Conservation (phyloP, 2,329 filamentous ascomycete genomes). For the Dactylellina drechsleri region DNA sequence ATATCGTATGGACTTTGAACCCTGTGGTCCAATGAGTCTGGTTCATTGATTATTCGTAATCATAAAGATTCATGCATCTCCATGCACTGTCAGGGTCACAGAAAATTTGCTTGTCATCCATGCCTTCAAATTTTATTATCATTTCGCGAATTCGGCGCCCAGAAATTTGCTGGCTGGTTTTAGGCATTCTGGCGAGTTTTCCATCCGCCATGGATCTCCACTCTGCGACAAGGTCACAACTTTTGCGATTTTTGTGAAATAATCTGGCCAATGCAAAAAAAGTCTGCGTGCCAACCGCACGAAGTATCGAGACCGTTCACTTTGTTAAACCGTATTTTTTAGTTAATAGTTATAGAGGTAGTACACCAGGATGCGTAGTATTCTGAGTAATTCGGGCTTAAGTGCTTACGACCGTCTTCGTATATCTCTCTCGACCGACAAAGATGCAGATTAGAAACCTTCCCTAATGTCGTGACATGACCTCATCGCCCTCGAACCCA, state of each 20-base stretch:
- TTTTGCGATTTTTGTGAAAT: too few relatives aligned
- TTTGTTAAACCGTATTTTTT: neutral
- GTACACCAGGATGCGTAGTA: too few relatives aligned
- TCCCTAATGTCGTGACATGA: constrained; percentile 38
- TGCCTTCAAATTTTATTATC: too few relatives aligned
- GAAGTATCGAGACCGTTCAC: neutral
- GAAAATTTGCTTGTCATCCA: neutral
- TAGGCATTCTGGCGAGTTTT: too few relatives aligned
- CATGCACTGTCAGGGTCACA: constrained; percentile 9
- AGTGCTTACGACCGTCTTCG: too few relatives aligned
- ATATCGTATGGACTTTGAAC: too few relatives aligned
- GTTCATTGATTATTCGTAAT: constrained; percentile 12
- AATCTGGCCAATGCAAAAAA: neutral
- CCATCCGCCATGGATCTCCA: neutral
- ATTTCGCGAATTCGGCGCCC: too few relatives aligned
- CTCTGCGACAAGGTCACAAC: neutral
- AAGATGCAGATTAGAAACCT: neutral
- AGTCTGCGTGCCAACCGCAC: neutral
- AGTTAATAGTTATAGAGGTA: neutral
- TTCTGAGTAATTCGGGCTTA: too few relatives aligned
- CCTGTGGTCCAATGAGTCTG: too few relatives aligned
- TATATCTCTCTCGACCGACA: constrained; percentile 22
- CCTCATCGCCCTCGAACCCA: constrained; percentile 23
- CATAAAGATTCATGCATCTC: constrained; percentile 5
- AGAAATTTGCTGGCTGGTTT: too few relatives aligned